phyloP scores from a whole-genome alignment of 371 early-diverging fungal genomes.

The Conidiobolus incongruus region DNA sequence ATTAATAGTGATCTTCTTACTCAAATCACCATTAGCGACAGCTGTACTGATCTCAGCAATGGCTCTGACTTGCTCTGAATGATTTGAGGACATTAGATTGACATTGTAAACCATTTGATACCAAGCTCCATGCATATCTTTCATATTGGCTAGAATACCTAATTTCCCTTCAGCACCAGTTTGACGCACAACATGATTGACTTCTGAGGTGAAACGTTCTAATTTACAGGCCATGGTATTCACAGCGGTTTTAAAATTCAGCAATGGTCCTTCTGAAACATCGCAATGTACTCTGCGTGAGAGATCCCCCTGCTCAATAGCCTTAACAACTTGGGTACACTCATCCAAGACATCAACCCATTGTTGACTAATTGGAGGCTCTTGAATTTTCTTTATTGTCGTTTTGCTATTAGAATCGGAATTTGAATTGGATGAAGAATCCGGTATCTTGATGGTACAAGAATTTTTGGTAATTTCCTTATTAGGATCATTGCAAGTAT shows the following conservation, averaged over 20 bases:
- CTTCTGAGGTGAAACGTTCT: conserved; percentile 22
- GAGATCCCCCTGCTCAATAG: conserved; percentile 7
- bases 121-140: conserved; percentile 57
- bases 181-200: conserved; percentile 29
- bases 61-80: conserved; percentile 44
- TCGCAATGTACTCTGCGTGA: conserved; percentile 5
- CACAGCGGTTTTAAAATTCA: conserved; percentile 22
- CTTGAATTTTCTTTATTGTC: too few relatives aligned
- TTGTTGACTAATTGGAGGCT: too few relatives aligned
- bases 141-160: conserved; percentile 31
- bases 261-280: conserved; percentile 8
- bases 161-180: conserved; percentile 40
- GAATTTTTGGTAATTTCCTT: too few relatives aligned
- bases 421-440: too few relatives aligned
- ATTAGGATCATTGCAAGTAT: too few relatives aligned
- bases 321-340: conserved; percentile 6
- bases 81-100: conserved; percentile 35
- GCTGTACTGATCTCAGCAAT: conserved; percentile 49
- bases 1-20: conserved; percentile 32
- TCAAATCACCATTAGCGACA: conserved; percentile 45
- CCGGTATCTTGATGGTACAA: too few relatives aligned
- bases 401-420: too few relatives aligned
- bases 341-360: conserved; percentile 5
- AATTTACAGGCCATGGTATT: conserved; percentile 41
- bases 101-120: conserved; percentile 37